Base-by-base conservation (phyloP, 768 basidiomycete genomes). In the Mycena olivaceomarginata region DNA sequence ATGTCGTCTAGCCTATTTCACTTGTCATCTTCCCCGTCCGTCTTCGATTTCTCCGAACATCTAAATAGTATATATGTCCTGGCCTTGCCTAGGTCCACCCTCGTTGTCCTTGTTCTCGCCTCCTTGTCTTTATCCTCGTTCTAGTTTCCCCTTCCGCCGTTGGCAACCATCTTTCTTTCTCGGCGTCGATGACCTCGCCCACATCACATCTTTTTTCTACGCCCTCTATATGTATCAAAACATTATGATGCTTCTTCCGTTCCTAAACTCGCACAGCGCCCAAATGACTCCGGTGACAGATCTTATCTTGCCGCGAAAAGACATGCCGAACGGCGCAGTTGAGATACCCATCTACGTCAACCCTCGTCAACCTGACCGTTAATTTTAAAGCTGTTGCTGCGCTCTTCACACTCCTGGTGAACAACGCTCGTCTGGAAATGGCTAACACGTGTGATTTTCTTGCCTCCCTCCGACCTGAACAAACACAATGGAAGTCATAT, bases 211-310 rank as follows among this genome's bases (percentile, higher is more conserved):
- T 16, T 5, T 48, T n/a, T 7, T 9, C 12, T 46, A 13, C 25
- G n/a, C 20, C 13, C 65, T 25, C 51, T 39, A 67, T 67, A 11
- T 37, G 15, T 45, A 70, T 70, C 69, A 70, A 45, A 70, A 62
- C 68, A 56, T 69, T 59, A 1, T 70, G 69, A 70, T 70, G 5
- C 67, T 60, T 70, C 69, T 70, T 59, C 69, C 69, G 67, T 53
- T 56, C 51, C 51, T 40, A 40, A n/a, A 59, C 16, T 53, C 48
- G 7, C 37, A 46, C 68, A 59, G 56, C 57, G 56, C 69, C 57
- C 43, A 70, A 70, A 70, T 70, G 57, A 37, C 69, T 37, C 43
- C 43, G 41, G 13, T 46, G 69, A 70, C 59, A 70, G 59, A 70
- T 70, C 67, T 53, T 41, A 40, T 41, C 39, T 20, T 40, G 20